Evolutionary conservation across 495 filamentous ascomycete genomes (phyloP).

Genomic region (Lasiosphaeria miniovina): DNA sequence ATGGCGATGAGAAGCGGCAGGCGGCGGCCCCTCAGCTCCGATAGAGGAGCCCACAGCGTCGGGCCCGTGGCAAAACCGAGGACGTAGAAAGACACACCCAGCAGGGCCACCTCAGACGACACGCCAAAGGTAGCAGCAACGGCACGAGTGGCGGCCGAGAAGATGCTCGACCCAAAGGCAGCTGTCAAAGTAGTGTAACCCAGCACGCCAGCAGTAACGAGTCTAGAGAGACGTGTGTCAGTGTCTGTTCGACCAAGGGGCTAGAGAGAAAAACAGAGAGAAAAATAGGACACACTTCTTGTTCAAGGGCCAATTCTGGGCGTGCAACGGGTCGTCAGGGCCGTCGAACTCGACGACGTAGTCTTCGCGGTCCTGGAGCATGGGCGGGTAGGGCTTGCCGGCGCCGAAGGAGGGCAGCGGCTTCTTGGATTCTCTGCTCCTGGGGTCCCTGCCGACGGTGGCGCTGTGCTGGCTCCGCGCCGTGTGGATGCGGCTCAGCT

Average conservation of each 20-base stretch:
- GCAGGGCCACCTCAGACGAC: constrained; percentile 55
- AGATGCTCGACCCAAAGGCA: constrained; percentile 70
- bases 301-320: constrained; percentile 75
- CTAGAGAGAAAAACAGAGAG: too few relatives aligned
- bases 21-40: constrained; percentile 73
- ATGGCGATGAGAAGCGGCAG: constrained; percentile 67
- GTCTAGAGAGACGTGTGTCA: constrained; percentile 17
- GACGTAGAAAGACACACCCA: constrained; percentile 69
- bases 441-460: constrained; percentile 61
- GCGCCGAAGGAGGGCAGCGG: constrained; percentile 62
- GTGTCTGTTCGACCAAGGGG: neutral
- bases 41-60: constrained; percentile 66
- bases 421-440: constrained; percentile 50
- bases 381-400: constrained; percentile 76
- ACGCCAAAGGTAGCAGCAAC: constrained; percentile 55
- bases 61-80: constrained; percentile 68
- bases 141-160: constrained; percentile 58
- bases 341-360: constrained; percentile 89
- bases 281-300: constrained; percentile 62
- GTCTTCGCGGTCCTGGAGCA: constrained; percentile 67
- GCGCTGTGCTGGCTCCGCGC: constrained; percentile 68
- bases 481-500: constrained; percentile 73
- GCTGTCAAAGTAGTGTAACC: constrained; percentile 74
- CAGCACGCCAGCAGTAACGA: constrained; percentile 63
- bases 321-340: constrained; percentile 72